phyloP scores from a whole-genome alignment of 2,329 filamentous ascomycete species.

The Parafenestella ontariensis region DNA sequence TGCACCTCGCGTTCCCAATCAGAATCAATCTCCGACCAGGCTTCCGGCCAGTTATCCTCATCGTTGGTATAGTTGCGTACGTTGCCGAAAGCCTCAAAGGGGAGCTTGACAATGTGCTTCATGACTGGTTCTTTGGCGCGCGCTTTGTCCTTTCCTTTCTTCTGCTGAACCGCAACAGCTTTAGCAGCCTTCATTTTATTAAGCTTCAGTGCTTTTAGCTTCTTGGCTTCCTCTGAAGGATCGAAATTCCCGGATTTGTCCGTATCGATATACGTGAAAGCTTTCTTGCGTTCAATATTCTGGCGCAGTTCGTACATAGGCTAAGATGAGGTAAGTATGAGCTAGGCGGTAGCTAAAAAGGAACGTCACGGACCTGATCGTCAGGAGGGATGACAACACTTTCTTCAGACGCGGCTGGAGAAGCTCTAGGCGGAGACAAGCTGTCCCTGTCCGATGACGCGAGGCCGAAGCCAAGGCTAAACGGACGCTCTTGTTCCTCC shows the following conservation, averaged over 20 bases:
- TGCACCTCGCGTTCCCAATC: constrained; percentile 19
- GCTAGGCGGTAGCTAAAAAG: constrained; percentile 17
- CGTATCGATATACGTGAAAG: constrained; percentile 43
- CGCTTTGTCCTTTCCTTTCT: constrained; percentile 13
- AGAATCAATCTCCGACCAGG: constrained; percentile 28
- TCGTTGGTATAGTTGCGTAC: constrained; percentile 32
- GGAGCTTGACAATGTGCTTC: constrained; percentile 29
- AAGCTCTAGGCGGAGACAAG: constrained; percentile 6
- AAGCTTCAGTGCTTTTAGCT: constrained; percentile 4
- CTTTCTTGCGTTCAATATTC: constrained; percentile 28
- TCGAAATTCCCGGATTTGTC: constrained; percentile 50
- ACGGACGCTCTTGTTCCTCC: constrained; percentile 1
- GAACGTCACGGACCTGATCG: constrained; percentile 5
- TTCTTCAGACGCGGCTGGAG: constrained; percentile 17
- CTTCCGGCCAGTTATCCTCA: constrained; percentile 37
- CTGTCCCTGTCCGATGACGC: constrained; percentile 10
- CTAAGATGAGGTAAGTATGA: too few species aligned
- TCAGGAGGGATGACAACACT: constrained; percentile 19
- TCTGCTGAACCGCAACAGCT: constrained; percentile 15
- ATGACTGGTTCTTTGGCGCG: constrained; percentile 2
- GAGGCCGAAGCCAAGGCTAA: constrained; percentile 10
- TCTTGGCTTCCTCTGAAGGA: constrained; percentile 24
- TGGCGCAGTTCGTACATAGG: constrained; percentile 32
- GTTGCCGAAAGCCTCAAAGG: constrained; percentile 20
- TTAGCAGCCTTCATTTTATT: constrained; percentile 20